Base-by-base conservation (phyloP, 2,329 filamentous ascomycete species). In the Myriosclerotinia duriaeana region DNA sequence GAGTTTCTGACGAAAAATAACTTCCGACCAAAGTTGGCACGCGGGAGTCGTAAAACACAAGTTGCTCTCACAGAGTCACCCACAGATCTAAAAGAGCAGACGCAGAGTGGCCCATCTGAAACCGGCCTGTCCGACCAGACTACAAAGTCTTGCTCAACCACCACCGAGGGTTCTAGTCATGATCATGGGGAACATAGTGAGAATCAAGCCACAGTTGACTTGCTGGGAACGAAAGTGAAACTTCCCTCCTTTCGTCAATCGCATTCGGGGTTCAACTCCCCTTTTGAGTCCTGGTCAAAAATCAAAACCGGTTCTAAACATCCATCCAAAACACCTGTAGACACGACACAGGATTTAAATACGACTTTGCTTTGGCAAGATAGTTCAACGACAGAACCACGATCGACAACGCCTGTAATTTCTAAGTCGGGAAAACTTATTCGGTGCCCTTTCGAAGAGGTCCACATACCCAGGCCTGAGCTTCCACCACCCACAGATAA, bases 1-100 rank as follows among this genome's bases (percentile, higher is more conserved):
- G 87, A 92, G 68, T 97, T 96, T 77, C 78, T 98, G 8, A 86
- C 85, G 65, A 87, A 87, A 38, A 84, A 95, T 72, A 82, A 89
- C 69, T 89, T 94, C 71, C 69, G 69, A 22, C 74, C 75, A 6
- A 74, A 66, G 58, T 22, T 63, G 22, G 34, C 22, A 15, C 62
- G 60, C 1, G 59, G 55, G 0, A 62, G 53, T 58, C 42, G 44
- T 15, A 34, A 36, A 4, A 38, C 50, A 53, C 26, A 34, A 34
- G 8, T 3, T 9, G 15, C n/a, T 15, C 11, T 34, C 4, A 22
- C 26, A 4, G 15, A 11, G 38, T 34, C 53, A 34, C 30, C 26
- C 9, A 22, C 11, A n/a, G 3, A 53, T 11, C 20, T 36, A 4
- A 38, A 48, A 26, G 38, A 6, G 2, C 22, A 53, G 30, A 30